These are phyloP conservation scores for Gossypium aridum DNA, from an alignment of 441 rosid species.

Conservation along the genomic window DNA sequence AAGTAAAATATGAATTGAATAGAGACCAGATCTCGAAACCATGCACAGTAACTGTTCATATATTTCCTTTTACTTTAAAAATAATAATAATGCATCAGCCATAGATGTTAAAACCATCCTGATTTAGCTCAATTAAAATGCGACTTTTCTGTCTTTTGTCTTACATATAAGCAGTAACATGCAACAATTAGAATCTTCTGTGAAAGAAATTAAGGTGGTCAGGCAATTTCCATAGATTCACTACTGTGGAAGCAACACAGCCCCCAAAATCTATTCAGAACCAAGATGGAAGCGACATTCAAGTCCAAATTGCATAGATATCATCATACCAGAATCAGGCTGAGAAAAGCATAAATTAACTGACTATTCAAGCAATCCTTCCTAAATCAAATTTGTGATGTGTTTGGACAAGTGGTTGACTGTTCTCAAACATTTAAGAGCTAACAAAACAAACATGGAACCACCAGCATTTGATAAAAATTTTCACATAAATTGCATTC, in stretches of 20 bases:
- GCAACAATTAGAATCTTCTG: not conserved
- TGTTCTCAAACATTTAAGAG: not conserved
- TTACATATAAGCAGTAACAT: not conserved
- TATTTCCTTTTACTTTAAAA: not conserved
- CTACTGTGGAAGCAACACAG: slow-evolving; percentile 2
- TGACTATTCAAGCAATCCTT: not conserved
- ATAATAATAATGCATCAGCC: not conserved
- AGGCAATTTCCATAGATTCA: slow-evolving; percentile 2
- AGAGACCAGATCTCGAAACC: not conserved
- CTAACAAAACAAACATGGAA: not conserved
- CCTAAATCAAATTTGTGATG: not conserved
- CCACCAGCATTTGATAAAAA: not conserved
- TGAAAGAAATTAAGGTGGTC: not conserved
- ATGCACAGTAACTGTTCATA: not conserved
- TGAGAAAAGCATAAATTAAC: not conserved
- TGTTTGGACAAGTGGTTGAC: not conserved
- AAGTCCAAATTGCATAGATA: not conserved
- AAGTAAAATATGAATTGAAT: not conserved
- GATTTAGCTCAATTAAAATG: not conserved
- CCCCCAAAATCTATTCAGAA: slow-evolving; percentile 3
- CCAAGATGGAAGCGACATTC: not conserved
- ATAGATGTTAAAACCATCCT: not conserved
- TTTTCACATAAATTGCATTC: slow-evolving; percentile 10
- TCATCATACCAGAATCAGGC: not conserved
- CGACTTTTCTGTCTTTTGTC: not conserved